Evolutionary conservation across 2,329 filamentous ascomycete genomes (phyloP).

Genomic region (Byssochlamys sp.): DNA sequence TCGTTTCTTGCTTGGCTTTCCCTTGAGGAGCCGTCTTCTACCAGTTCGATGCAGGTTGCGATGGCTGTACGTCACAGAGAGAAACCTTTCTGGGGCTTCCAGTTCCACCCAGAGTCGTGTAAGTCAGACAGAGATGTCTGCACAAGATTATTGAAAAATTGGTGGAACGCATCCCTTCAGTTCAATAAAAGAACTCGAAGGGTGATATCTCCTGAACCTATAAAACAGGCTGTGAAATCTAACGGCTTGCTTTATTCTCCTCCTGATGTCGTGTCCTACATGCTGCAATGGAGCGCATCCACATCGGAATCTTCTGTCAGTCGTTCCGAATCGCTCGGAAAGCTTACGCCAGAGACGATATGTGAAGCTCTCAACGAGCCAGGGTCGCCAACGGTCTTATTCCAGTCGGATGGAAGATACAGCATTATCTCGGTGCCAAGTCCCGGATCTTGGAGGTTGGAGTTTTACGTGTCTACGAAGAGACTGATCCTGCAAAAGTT

Average conservation of each 20-base stretch:
- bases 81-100: constrained; percentile 74
- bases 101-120: constrained; percentile 87
- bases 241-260: constrained; percentile 11
- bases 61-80: constrained; percentile 63
- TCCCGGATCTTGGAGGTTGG: constrained; percentile 27
- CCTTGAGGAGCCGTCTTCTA: constrained; percentile 29
- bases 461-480: constrained; percentile 20
- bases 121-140: constrained; percentile 55
- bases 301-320: constrained; percentile 18
- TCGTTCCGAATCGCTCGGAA: constrained; percentile 15
- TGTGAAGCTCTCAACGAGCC: constrained; percentile 26
- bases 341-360: constrained; percentile 21
- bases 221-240: constrained; percentile 12
- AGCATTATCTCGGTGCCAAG: constrained; percentile 28
- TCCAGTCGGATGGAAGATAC: constrained; percentile 37
- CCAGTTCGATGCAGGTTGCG: constrained; percentile 41
- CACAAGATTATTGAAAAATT: constrained; percentile 58
- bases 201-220: constrained; percentile 12
- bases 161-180: constrained; percentile 57
- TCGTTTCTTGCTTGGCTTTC: constrained; percentile 54
- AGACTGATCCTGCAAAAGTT: constrained; percentile 17
- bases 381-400: constrained; percentile 23
- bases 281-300: constrained; percentile 24
- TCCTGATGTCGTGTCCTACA: constrained; percentile 39
- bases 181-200: constrained; percentile 46